These are phyloP conservation scores for Porogramme epimiltina DNA, from an alignment of 1,284 basidiomycete species.

Conservation along the genomic window DNA sequence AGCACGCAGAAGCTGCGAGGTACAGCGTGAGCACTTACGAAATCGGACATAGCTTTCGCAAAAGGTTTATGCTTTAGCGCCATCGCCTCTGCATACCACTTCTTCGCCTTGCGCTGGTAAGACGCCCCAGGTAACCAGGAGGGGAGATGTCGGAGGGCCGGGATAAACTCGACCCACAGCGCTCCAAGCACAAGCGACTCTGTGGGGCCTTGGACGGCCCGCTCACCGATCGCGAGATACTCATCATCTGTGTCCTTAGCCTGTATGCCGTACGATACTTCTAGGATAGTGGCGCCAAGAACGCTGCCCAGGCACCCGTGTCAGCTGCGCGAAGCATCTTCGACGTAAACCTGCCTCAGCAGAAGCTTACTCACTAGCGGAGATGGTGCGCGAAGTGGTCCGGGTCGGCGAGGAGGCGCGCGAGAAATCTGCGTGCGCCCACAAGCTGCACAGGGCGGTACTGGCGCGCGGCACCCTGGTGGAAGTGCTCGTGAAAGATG, in stretches of 20 bases:
- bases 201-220: conserved; percentile 13
- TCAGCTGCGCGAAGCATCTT: no score
- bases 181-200: conserved; percentile 17
- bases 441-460: conserved; percentile 10
- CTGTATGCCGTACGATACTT: conserved; percentile 13
- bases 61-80: conserved; percentile 16
- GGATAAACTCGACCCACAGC: conserved; percentile 23
- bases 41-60: conserved; percentile 11
- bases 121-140: conserved; percentile 44
- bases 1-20: background rate
- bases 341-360: no score
- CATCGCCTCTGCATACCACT: conserved; percentile 22
- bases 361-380: conserved; percentile 7
- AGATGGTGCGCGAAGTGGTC: conserved; percentile 11
- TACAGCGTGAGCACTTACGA: conserved; percentile 5
- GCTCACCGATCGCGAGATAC: conserved; percentile 11
- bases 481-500: conserved; percentile 22
- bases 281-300: conserved; percentile 13
- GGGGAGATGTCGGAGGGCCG: conserved; percentile 39
- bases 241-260: conserved; percentile 5
- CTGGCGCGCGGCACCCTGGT: conserved; percentile 10
- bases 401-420: conserved; percentile 7
- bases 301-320: conserved; percentile 5
- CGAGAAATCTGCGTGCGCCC: conserved; percentile 7
- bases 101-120: conserved; percentile 46